These are phyloP conservation scores for Apiospora phragmitis DNA, from an alignment of 2,329 filamentous ascomycete genomes.

Conservation along the genomic window DNA sequence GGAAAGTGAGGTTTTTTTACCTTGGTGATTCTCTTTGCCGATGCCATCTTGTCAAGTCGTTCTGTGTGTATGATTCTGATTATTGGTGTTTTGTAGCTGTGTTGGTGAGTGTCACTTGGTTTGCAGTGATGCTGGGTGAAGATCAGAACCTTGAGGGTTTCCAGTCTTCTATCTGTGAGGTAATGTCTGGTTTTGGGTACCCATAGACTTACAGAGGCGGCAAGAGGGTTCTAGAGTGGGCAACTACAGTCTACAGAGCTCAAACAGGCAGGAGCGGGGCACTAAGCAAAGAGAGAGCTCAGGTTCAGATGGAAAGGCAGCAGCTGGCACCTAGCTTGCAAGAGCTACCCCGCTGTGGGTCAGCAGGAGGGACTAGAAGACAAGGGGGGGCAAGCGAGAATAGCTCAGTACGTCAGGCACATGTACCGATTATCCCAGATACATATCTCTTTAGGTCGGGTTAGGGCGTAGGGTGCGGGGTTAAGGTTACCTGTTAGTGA, in stretches of 20 bases:
- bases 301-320: not conserved
- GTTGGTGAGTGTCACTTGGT: not conserved
- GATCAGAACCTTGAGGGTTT: not conserved
- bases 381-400: not conserved
- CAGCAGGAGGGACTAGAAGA: no score
- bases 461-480: not conserved
- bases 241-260: not conserved
- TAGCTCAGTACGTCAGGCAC: not conserved
- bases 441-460: not conserved
- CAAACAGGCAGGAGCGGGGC: not conserved
- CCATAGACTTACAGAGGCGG: not conserved
- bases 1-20: conserved; percentile 15
- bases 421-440: not conserved
- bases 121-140: not conserved
- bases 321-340: not conserved
- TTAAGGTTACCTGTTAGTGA: not conserved
- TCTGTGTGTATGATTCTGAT: not conserved
- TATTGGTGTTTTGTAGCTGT: not conserved
- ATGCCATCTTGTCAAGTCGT: conserved; percentile 25
- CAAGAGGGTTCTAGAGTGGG: not conserved
- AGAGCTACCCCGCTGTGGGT: conserved; percentile 6
- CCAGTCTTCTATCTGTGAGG: not conserved
- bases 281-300: not conserved
- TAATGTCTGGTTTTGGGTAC: not conserved
- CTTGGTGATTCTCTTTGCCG: conserved; percentile 33